Evolutionary conservation across 2,329 filamentous ascomycete genomes (phyloP), one percentile per base, ranked within the genome.

Genomic region (Coniochaeta prunicola): DNA sequence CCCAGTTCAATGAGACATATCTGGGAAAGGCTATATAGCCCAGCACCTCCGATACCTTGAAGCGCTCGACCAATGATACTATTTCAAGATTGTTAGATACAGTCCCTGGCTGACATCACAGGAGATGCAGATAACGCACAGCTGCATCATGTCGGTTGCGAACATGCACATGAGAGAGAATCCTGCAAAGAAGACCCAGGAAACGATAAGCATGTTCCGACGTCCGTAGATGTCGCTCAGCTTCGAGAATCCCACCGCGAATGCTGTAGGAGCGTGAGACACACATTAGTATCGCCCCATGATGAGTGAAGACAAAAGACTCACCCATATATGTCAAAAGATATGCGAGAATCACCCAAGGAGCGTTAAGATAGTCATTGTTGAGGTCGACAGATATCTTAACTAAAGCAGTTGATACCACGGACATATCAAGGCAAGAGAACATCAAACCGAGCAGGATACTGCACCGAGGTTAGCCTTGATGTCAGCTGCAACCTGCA

Each of bases 1-100:
- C 81, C 80, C 56, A 85, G 74, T 61, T 85, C 82, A 30, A 84
- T 75, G 1, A 86, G 73, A 13, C 78, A 77, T 57, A 84, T 80
- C 59, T 86, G 81, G 1, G 81, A 79, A 45, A 86, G 69, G 62
- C 81, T 84, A 68, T 86, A 87, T 26, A 87, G 71, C 0, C 84
- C 84, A 9, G 84, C 83, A 1, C 81, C 84, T 0, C 84, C 84
- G 48, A 86, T 76, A 4, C 83, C 83, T 59, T 86, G 83, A 15
- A 86, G 78, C 1, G 81, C 80, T 21, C 83, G 79, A 59, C 77
- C 86, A 15, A 82, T 65, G 54, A 87, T 85, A 1, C 83, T 85
- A 54, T 36, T 24, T 36, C n/a, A 57, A 26, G 48, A 21, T 59
- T 4, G 53, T 60, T 69, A 58, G 57, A 57, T 31, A 8, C 38